Base-by-base conservation (phyloP, 495 filamentous ascomycete species). In the Penicillium daleae region DNA sequence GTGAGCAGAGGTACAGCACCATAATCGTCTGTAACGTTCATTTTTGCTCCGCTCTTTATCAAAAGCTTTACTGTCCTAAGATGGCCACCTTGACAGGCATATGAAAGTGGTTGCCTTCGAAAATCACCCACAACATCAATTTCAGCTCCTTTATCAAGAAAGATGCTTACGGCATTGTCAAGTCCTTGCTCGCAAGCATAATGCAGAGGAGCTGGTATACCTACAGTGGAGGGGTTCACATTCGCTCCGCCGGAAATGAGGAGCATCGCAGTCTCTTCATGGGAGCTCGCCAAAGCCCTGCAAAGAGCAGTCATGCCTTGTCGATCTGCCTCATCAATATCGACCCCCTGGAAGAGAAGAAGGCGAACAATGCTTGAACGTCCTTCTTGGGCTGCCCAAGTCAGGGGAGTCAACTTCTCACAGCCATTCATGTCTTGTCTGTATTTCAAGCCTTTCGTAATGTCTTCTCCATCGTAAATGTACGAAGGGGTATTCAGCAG, bases 401-500 rank as follows among this genome's bases (percentile, higher is more conserved):
- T 59, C n/a, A 76, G 29, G 3, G 69, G 73, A 51, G 71, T 74
- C 44, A 32, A 37, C 21, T n/a, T 26, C 10, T 64, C 31, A 42
- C 32, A 63, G 2, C 19, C 33, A 21, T 57, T 37, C 0, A 65
- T 42, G n/a, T 65, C 53, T 37, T 57, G 46, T 12, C 56, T 64
- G 29, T 59, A 9, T 17, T 61, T 62, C 5, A 72, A 35, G 24
- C 59, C 58, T 2, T 60, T 54, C 22, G 57, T 67, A 1, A 66
- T 57, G 32, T 66, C 51, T 27, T 66, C 48, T n/a, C 60, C 60
- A 13, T 70, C 32, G 10, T 55, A 56, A 35, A 65, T 48, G 17
- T 2, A 50, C 2, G 51, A 66, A 29, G 60, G 24, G 3, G 31
- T 39, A n/a, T 52, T 60, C 32, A 82, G 37, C 42, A 84, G 57